Conservation (phyloP, 2,329 filamentous ascomycete genomes). For the Monosporascus sp. region DNA sequence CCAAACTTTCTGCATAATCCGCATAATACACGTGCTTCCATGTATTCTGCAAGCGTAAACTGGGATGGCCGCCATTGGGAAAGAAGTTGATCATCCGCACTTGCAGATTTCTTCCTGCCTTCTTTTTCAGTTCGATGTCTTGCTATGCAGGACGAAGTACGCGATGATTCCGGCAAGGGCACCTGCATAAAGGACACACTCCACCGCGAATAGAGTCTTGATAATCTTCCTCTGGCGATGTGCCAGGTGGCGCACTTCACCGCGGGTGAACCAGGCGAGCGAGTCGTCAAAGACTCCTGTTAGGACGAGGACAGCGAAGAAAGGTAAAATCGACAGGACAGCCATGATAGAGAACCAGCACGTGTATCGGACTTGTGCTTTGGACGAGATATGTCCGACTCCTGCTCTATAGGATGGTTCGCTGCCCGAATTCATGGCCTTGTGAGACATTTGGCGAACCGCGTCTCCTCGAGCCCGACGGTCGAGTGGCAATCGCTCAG, state of each 20-base stretch:
- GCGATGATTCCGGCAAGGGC: conserved; percentile 12
- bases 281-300: conserved; percentile 38
- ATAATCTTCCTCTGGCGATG: conserved; percentile 31
- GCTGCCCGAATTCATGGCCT: not conserved
- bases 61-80: too few relatives aligned
- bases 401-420: conserved; percentile 1
- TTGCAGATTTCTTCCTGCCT: too few relatives aligned
- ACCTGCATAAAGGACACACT: conserved; percentile 12
- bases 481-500: not conserved
- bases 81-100: too few relatives aligned
- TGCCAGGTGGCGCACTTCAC: conserved; percentile 36
- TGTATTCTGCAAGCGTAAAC: too few relatives aligned
- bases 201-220: conserved; percentile 10
- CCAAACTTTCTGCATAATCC: too few relatives aligned
- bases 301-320: conserved; percentile 39
- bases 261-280: conserved; percentile 43
- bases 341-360: conserved; percentile 34
- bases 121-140: conserved; percentile 3
- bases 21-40: too few relatives aligned
- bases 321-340: conserved; percentile 38
- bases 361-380: conserved; percentile 25
- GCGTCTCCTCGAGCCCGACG: not conserved
- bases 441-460: not conserved
- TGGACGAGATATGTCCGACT: conserved; percentile 15
- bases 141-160: conserved; percentile 12